Percentiles rank a stretch among this genome's conserved stretches.
phyloP scores from a whole-genome alignment of 2,329 filamentous ascomycete genomes.

The Fonsecaea pugnacius region DNA sequence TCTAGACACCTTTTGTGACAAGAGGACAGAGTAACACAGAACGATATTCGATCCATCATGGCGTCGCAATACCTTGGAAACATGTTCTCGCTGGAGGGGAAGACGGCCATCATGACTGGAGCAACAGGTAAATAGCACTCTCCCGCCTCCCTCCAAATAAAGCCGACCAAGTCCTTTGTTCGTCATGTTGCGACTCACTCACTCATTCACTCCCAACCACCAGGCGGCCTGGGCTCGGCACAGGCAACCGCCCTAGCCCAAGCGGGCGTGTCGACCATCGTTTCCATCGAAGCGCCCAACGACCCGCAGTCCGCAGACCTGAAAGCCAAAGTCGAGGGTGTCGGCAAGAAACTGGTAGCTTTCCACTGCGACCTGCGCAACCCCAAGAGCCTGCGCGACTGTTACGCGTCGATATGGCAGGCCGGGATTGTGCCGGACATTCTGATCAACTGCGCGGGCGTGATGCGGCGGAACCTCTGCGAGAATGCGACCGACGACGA shows the following conservation, averaged over 20 bases:
- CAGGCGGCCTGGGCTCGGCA: slow-evolving; percentile 46
- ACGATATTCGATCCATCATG: slow-evolving; percentile 3
- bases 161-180: too few relatives aligned
- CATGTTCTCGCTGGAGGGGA: slow-evolving; percentile 40
- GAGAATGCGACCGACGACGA: slow-evolving; percentile 22
- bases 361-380: slow-evolving; percentile 21
- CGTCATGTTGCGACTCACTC: slow-evolving; percentile 7
- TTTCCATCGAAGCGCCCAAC: slow-evolving; percentile 45
- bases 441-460: slow-evolving; percentile 24
- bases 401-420: slow-evolving; percentile 17
- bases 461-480: slow-evolving; percentile 21
- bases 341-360: slow-evolving; percentile 5
- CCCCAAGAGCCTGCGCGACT: slow-evolving; percentile 15
- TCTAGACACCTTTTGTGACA: too few relatives aligned
- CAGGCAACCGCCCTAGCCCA: slow-evolving; percentile 46
- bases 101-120: slow-evolving; percentile 52
- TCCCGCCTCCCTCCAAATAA: background rate
- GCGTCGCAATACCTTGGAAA: slow-evolving; percentile 18
- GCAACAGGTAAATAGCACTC: slow-evolving; percentile 35
- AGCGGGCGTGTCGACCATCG: slow-evolving; percentile 45
- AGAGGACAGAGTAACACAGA: background rate
- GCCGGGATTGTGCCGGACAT: slow-evolving; percentile 21
- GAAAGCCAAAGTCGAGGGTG: slow-evolving; percentile 11
- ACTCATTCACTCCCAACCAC: background rate
- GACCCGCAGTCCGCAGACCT: slow-evolving; percentile 13